These are phyloP conservation scores for Pseudozyma sp. DNA, from an alignment of 1,284 basidiomycete genomes.

Conservation along the genomic window DNA sequence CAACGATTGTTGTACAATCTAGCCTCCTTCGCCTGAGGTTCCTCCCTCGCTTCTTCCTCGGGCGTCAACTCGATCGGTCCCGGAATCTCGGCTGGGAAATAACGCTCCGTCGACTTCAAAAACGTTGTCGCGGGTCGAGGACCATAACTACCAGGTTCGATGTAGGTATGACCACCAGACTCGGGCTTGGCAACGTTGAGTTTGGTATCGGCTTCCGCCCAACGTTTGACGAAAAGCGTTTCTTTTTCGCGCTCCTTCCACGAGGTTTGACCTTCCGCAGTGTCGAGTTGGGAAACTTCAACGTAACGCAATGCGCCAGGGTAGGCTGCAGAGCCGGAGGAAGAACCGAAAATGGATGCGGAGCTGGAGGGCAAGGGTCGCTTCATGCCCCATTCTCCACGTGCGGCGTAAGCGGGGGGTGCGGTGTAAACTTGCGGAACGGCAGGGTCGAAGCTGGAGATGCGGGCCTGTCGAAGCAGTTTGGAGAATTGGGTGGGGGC, in stretches of 20 bases:
- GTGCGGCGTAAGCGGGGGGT: conserved; percentile 54
- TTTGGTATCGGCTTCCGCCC: conserved; percentile 55
- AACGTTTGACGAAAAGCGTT: conserved; percentile 58
- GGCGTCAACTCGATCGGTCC: conserved; percentile 32
- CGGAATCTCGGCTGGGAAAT: conserved; percentile 47
- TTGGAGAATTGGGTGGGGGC: conserved; percentile 54
- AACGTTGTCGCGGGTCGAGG: conserved; percentile 47
- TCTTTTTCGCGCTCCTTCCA: conserved; percentile 62
- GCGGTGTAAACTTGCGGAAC: conserved; percentile 62
- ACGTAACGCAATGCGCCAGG: conserved; percentile 58
- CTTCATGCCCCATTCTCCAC: conserved; percentile 66
- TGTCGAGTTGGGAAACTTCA: conserved; percentile 54
- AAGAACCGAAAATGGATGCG: conserved; percentile 46
- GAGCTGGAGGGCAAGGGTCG: conserved; percentile 56
- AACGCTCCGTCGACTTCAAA: conserved; percentile 39
- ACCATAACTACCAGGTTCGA: conserved; percentile 27
- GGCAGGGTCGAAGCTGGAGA: conserved; percentile 58
- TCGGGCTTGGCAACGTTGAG: conserved; percentile 40
- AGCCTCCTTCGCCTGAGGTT: conserved; percentile 22
- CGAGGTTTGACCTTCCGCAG: conserved; percentile 52
- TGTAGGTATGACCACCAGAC: conserved; percentile 12
- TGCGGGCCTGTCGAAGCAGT: conserved; percentile 56
- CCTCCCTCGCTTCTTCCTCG: conserved; percentile 29
- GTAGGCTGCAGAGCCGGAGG: conserved; percentile 48
- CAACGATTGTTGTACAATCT: conserved; percentile 41